Evolutionary conservation across 805 yeast species (phyloP), one percentile per base, ranked within the genome.

Genomic region (Candida ovalis): DNA sequence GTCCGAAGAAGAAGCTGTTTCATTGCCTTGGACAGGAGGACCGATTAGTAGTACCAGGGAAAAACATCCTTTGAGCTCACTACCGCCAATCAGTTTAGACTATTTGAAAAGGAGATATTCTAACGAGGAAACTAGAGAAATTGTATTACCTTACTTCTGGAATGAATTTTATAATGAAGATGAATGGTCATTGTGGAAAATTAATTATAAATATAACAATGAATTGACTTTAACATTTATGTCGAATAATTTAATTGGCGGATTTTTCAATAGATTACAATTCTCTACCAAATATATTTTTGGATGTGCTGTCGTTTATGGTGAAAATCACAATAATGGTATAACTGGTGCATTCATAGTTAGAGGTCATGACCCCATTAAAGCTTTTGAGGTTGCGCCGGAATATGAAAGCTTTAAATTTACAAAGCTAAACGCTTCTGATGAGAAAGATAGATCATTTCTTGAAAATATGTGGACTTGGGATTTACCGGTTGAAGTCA

Each of bases 281-380:
- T 98, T 82, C 58, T 92, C 98, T 56, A 78, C 88, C 77, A 92
- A 92, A 77, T 92, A 83, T 82, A 71, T 94, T 81, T 92, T 92
- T 70, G 99, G 98, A 68, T 77, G 83, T 66, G 71, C 85, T 74
- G 96, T 91, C 63, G 97, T 94, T 60, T 92, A 87, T 77, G 99
- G 99, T 75, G 97, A 88, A 79, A 89, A 90, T 89, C 92, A 90
- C 86, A 78, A 85, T 85, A 92, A 92, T 76, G 98, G 97, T 78
- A 91, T 92, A 69, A 76, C 88, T 62, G 97, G 96, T 78, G 95
- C 86, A 68, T 85, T 92, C 80, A 74, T 94, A 67, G 84, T 92
- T 67, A 90, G 98, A 78, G 99, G 99, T 65, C 88, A 92, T 74
- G 96, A 92, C 53, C 74, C 62, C 68, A 80, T 61, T 48, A 96